These are phyloP conservation scores for Leccinum incarnatum DNA, from an alignment of 768 basidiomycete genomes.

Conservation along the genomic window DNA sequence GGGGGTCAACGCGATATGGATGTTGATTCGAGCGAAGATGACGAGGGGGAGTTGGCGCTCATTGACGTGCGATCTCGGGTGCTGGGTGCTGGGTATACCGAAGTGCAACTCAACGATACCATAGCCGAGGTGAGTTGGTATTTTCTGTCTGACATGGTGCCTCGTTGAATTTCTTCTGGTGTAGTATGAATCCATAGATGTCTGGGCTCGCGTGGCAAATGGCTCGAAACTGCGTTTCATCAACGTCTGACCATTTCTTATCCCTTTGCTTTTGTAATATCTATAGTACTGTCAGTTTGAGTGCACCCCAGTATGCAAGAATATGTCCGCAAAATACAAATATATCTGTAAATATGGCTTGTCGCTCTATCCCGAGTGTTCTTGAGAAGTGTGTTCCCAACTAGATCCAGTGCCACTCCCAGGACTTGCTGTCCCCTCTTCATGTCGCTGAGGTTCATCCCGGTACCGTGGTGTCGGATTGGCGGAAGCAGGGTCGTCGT, in stretches of 20 bases:
- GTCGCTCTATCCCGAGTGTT: slow-evolving; percentile 22
- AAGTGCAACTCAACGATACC: slow-evolving; percentile 84
- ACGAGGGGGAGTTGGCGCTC: slow-evolving; percentile 72
- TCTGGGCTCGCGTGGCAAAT: slow-evolving; percentile 81
- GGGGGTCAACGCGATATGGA: slow-evolving; percentile 68
- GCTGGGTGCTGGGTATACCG: slow-evolving; percentile 84
- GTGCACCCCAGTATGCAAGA: slow-evolving; percentile 16
- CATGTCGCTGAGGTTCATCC: slow-evolving; percentile 50
- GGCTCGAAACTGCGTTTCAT: slow-evolving; percentile 78
- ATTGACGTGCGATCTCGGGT: slow-evolving; percentile 87
- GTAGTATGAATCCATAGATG: slow-evolving; percentile 85
- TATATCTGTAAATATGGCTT: slow-evolving; percentile 19
- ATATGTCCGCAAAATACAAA: slow-evolving; percentile 16
- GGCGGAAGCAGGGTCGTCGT: slow-evolving; percentile 54
- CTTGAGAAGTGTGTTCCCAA: slow-evolving; percentile 69
- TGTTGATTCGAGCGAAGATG: slow-evolving; percentile 65
- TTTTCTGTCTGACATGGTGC: slow-evolving; percentile 1
- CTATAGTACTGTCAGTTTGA: slow-evolving; percentile 13
- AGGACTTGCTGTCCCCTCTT: slow-evolving; percentile 28
- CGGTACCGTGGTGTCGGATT: slow-evolving; percentile 36
- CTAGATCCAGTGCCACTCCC: slow-evolving; percentile 53
- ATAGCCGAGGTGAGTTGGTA: slow-evolving; percentile 62
- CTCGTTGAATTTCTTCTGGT: slow-evolving; percentile 11
- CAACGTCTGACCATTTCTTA: slow-evolving; percentile 16
- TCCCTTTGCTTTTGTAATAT: not conserved